Percentiles rank a stretch among this genome's conserved stretches.
Conservation (phyloP, 805 yeast species). For the Wickerhamiella slavikovae region DNA sequence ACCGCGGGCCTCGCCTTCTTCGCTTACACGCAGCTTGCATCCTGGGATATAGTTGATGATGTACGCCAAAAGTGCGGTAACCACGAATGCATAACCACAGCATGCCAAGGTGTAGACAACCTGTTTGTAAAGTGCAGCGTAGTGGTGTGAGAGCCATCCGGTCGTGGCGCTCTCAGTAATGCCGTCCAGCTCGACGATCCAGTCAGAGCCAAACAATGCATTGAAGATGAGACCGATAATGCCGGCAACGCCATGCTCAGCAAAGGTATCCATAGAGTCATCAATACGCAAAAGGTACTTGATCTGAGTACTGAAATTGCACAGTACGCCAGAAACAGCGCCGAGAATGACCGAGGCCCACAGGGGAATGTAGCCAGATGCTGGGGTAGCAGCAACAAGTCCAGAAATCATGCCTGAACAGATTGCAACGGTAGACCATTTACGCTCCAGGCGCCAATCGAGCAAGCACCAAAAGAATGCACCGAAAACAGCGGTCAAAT, state of each 20-base stretch:
- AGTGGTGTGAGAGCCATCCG: slow-evolving; percentile 84
- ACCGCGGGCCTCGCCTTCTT: slow-evolving; percentile 72
- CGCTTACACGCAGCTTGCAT: slow-evolving; percentile 56
- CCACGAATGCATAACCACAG: slow-evolving; percentile 50
- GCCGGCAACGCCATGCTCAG: slow-evolving; percentile 98
- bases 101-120: slow-evolving; percentile 63
- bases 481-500: slow-evolving; percentile 73
- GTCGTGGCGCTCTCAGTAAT: slow-evolving; percentile 65
- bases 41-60: slow-evolving; percentile 65
- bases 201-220: slow-evolving; percentile 68
- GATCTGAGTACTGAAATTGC: slow-evolving; percentile 78
- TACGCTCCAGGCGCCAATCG: slow-evolving; percentile 71
- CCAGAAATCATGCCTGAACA: slow-evolving; percentile 95
- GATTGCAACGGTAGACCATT: slow-evolving; percentile 86
- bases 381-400: slow-evolving; percentile 90
- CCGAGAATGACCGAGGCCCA: slow-evolving; percentile 87
- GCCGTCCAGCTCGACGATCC: slow-evolving; percentile 83
- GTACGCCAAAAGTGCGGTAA: slow-evolving; percentile 59
- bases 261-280: slow-evolving; percentile 84
- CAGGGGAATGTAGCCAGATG: slow-evolving; percentile 74
- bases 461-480: slow-evolving; percentile 82
- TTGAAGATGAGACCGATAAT: slow-evolving; percentile 76
- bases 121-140: slow-evolving; percentile 80
- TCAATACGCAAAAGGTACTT: slow-evolving; percentile 68
- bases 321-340: slow-evolving; percentile 53